Conservation (phyloP, 345 rosid species). For the Citrus unshiu region DNA sequence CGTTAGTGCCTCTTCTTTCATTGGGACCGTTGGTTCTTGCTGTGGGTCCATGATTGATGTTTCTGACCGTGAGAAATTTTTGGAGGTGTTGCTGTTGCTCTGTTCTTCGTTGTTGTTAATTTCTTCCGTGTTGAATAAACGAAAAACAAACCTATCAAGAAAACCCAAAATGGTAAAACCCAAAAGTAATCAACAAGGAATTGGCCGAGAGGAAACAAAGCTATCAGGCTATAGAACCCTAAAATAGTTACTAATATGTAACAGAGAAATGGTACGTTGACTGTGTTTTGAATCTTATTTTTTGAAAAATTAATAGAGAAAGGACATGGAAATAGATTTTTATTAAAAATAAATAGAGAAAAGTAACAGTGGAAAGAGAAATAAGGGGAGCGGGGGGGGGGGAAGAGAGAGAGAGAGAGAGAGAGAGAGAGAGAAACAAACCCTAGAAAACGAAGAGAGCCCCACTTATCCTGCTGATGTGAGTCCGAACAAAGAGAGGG, state of each 20-base stretch:
- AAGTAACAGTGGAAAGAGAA: neutral
- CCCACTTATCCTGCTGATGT: constrained; percentile 26
- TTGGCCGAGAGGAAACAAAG: neutral
- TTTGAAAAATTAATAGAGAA: neutral
- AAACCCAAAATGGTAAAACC: neutral
- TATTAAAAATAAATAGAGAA: neutral
- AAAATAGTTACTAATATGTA: neutral
- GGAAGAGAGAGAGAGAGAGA: too few relatives aligned
- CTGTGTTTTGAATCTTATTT: constrained; percentile 4
- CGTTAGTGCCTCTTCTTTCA: constrained; percentile 37
- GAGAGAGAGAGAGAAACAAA: constrained; percentile 9
- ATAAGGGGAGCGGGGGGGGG: neutral
- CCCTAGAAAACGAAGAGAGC: constrained; percentile 27
- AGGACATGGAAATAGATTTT: neutral
- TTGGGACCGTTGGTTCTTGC: constrained; percentile 14
- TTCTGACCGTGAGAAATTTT: constrained; percentile 23
- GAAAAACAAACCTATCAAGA: neutral
- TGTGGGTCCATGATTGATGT: constrained; percentile 29
- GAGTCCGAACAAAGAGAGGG: constrained; percentile 29
- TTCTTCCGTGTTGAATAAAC: constrained; percentile 22
- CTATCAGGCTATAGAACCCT: neutral
- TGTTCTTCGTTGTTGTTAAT: constrained; percentile 9
- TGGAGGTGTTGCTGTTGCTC: constrained; percentile 7
- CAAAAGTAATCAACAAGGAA: neutral
- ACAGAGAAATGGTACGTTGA: constrained; percentile 14